Evolutionary conservation across 2,329 filamentous ascomycete genomes (phyloP).

Genomic region (Colletotrichum caudatum): DNA sequence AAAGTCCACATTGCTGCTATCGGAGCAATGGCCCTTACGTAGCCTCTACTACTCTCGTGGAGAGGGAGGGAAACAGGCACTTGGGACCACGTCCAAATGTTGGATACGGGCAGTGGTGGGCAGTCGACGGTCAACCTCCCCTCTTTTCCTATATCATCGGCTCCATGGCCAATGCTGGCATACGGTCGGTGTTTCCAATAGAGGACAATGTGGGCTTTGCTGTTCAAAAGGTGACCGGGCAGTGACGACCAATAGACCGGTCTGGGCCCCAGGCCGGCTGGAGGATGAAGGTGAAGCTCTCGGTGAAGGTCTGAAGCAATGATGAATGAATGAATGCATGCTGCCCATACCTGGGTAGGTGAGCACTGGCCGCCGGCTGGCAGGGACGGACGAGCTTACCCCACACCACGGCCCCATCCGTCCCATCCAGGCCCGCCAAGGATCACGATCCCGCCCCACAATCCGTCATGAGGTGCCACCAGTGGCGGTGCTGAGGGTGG

Average conservation of each 20-base stretch:
- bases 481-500: constrained; percentile 38
- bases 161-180: background rate
- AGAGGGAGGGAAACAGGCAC: background rate
- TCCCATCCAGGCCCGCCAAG: constrained; percentile 26
- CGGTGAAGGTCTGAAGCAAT: constrained; percentile 2
- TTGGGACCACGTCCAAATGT: background rate
- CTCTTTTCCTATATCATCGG: background rate
- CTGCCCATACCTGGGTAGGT: background rate
- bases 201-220: background rate
- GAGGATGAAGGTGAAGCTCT: constrained; percentile 21
- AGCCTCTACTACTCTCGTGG: background rate
- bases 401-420: constrained; percentile 25
- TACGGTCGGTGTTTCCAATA: background rate
- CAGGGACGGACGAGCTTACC: background rate
- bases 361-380: constrained; percentile 31
- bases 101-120: background rate
- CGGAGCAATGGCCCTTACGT: background rate
- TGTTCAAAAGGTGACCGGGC: background rate
- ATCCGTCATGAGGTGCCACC: background rate
- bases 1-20: background rate
- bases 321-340: background rate
- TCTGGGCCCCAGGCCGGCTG: constrained; percentile 17
- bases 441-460: constrained; percentile 4
- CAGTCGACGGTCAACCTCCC: background rate
- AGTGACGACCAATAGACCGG: constrained; percentile 33